A percentile compares a stretch with the other conserved stretches of the same genome.
These are phyloP conservation scores for Entrophospora sp. DNA, from an alignment of 192 early-diverging fungal species.

Conservation along the genomic window DNA sequence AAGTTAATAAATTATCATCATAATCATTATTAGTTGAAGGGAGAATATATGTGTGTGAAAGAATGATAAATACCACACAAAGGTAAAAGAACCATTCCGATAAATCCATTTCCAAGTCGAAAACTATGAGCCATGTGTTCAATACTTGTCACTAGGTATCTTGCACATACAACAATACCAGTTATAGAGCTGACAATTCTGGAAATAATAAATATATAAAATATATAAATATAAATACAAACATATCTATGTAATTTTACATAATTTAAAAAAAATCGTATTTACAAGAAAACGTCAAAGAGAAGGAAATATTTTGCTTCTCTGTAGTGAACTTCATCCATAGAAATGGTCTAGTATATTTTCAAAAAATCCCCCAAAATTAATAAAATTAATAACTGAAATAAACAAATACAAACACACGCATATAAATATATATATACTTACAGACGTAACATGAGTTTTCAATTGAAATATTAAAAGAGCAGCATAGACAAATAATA, in stretches of 20 bases:
- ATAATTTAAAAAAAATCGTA: neutral
- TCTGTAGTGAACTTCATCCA: neutral
- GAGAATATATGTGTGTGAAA: too few species aligned
- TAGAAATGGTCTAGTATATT: neutral
- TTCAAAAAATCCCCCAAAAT: too few species aligned
- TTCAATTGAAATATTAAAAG: slow-evolving; percentile 74
- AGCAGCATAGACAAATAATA: slow-evolving; percentile 52
- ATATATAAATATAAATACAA: too few species aligned
- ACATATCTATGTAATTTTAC: neutral
- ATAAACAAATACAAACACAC: too few species aligned
- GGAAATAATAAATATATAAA: slow-evolving; percentile 58
- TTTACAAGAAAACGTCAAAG: slow-evolving; percentile 18
- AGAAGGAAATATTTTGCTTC: slow-evolving; percentile 16
- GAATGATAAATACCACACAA: slow-evolving; percentile 54
- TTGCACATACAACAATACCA: slow-evolving; percentile 67
- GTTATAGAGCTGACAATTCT: slow-evolving; percentile 49
- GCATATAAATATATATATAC: too few species aligned
- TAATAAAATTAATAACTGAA: too few species aligned
- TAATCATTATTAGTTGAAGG: too few species aligned
- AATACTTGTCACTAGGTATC: slow-evolving; percentile 69
- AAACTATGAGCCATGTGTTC: slow-evolving; percentile 63
- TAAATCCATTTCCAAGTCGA: slow-evolving; percentile 74
- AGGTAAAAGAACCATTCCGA: slow-evolving; percentile 87
- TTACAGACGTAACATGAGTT: slow-evolving; percentile 52
- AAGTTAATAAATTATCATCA: too few species aligned